Evolutionary conservation across 2,329 filamentous ascomycete species (phyloP).

Genomic region (Fusarium pseudocircinatum): DNA sequence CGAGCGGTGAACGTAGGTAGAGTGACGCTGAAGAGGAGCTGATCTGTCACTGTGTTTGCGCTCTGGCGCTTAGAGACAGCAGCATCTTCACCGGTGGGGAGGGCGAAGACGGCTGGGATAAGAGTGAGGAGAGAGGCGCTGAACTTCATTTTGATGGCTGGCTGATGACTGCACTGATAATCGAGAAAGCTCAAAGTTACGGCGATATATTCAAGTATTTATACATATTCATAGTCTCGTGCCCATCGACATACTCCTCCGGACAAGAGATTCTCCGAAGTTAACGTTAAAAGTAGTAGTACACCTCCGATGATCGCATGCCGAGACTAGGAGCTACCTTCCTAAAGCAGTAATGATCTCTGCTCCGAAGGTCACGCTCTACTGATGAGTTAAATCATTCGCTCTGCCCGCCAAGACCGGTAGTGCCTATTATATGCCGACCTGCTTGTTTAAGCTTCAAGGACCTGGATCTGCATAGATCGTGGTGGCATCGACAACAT

Average conservation of each 20-base stretch:
- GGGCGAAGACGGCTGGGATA: constrained; percentile 37
- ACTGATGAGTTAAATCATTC: constrained; percentile 15
- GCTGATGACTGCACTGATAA: too few species aligned
- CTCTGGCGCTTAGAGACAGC: constrained; percentile 35
- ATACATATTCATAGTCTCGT: neutral
- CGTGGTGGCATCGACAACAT: constrained; percentile 2
- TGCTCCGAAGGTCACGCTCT: constrained; percentile 19
- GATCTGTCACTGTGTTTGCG: constrained; percentile 52
- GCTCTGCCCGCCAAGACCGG: neutral
- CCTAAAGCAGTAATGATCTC: constrained; percentile 30
- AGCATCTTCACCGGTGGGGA: constrained; percentile 25
- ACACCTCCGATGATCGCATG: neutral
- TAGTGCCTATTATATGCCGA: neutral
- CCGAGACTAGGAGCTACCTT: constrained; percentile 13
- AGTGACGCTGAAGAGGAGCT: constrained; percentile 56
- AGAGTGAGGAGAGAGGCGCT: constrained; percentile 35
- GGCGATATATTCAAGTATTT: constrained; percentile 5
- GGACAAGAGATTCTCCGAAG: neutral
- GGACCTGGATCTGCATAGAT: constrained; percentile 17
- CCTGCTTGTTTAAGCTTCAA: constrained; percentile 8
- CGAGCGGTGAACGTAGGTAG: constrained; percentile 54
- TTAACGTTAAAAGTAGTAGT: neutral
- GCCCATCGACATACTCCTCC: too few species aligned
- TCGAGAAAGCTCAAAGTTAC: too few species aligned
- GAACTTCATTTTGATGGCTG: constrained; percentile 47